phyloP scores from a whole-genome alignment of 148 eudicot species.

The Pharnaceum exiguum region DNA sequence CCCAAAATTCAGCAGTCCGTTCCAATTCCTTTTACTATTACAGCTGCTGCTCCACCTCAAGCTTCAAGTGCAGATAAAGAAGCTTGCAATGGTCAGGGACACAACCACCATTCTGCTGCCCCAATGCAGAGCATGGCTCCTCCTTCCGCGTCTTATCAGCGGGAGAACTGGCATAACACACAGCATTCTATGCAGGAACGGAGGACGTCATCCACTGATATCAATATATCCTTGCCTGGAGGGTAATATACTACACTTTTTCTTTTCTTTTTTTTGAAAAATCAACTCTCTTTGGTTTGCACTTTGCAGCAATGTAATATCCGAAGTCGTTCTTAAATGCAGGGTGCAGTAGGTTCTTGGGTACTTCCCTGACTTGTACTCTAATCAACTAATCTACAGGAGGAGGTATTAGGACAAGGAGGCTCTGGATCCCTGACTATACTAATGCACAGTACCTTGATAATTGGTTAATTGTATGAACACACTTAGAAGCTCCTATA shows the following conservation, averaged over 20 bases:
- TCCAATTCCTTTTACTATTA: conserved; percentile 24
- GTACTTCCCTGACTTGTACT: conserved; percentile 25
- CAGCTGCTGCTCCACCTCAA: conserved; percentile 16
- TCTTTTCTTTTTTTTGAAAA: too few species aligned
- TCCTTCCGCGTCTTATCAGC: conserved; percentile 21
- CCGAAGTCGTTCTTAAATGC: too few species aligned
- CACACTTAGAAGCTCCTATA: conserved; percentile 12
- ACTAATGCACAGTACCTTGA: conserved; percentile 12
- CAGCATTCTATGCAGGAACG: conserved; percentile 30
- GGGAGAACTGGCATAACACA: conserved; percentile 33
- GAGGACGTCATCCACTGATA: conserved; percentile 36
- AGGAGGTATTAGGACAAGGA: conserved; percentile 19
- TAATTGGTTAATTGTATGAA: conserved; percentile 3
- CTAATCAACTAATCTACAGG: conserved; percentile 33
- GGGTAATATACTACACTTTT: conserved; percentile 21
- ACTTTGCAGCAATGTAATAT: neutral
- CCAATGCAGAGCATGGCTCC: conserved; percentile 20
- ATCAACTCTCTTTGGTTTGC: neutral
- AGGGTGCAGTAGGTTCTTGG: conserved; percentile 18
- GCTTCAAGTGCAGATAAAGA: conserved; percentile 27
- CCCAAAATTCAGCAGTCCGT: conserved; percentile 21
- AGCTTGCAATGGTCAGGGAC: conserved; percentile 31
- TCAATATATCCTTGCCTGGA: conserved; percentile 45
- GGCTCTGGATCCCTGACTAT: conserved; percentile 14
- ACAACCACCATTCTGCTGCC: conserved; percentile 12